Percentiles rank a stretch among this genome's conserved stretches.
These are phyloP conservation scores for Rhizophagus sp. DNA, from an alignment of 192 early-diverging fungal species.

Conservation along the genomic window DNA sequence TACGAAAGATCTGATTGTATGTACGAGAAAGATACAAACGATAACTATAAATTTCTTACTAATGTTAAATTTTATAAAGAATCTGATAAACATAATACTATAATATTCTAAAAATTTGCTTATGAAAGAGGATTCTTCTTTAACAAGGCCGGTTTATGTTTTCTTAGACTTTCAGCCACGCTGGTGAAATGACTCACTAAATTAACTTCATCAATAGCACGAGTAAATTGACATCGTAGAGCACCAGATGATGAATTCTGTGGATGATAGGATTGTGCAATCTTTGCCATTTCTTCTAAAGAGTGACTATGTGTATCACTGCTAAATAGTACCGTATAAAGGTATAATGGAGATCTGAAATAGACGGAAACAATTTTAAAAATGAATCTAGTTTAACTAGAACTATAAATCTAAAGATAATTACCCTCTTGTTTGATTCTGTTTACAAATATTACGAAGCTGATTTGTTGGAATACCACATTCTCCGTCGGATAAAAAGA, in stretches of 20 bases:
- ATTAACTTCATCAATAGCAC: background rate
- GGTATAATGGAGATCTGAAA: constrained; percentile 17
- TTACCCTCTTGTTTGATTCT: background rate
- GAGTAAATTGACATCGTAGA: constrained; percentile 11
- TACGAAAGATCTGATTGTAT: no score
- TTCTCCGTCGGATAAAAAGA: constrained; percentile 33
- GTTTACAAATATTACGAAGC: constrained; percentile 5
- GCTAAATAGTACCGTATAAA: constrained; percentile 19
- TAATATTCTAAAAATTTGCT: no score
- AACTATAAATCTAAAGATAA: no score
- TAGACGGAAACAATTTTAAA: no score
- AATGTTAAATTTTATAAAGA: no score
- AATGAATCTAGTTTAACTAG: no score
- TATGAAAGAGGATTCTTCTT: no score
- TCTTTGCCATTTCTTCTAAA: constrained; percentile 21
- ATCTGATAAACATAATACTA: no score
- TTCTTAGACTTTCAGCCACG: constrained; percentile 15
- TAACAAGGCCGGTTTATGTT: constrained; percentile 18
- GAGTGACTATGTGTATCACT: background rate
- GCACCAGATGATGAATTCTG: no score
- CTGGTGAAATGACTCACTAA: constrained; percentile 5
- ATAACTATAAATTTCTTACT: no score
- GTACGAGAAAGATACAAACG: no score
- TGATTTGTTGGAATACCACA: background rate
- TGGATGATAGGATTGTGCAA: constrained; percentile 21